These are phyloP conservation scores for Sclerotinia minor DNA, from an alignment of 2,329 filamentous ascomycete genomes.

Conservation along the genomic window DNA sequence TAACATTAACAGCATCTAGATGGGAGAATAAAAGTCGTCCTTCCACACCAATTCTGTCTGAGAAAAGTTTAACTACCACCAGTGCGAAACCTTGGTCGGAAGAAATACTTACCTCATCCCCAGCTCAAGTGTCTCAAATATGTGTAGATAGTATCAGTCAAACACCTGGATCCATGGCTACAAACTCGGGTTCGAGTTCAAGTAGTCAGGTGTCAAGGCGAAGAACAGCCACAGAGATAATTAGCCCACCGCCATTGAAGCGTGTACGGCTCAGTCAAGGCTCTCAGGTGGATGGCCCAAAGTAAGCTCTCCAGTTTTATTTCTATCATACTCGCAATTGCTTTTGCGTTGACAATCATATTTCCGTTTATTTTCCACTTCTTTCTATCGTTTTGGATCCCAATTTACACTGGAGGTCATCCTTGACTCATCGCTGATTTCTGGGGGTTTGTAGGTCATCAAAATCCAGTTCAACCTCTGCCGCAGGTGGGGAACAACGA, in stretches of 20 bases:
- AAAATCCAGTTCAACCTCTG: not conserved
- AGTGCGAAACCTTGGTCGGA: not conserved
- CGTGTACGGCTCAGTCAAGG: slow-evolving; percentile 28
- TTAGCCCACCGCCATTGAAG: slow-evolving; percentile 28
- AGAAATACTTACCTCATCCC: not conserved
- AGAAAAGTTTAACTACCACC: not conserved
- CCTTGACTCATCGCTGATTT: not conserved
- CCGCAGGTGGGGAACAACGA: not conserved
- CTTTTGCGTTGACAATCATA: not conserved
- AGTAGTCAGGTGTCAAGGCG: slow-evolving; percentile 29
- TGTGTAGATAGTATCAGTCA: not conserved
- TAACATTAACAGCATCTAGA: not conserved
- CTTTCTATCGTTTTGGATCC: not conserved
- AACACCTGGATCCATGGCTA: not conserved
- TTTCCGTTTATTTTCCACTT: not conserved
- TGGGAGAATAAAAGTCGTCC: not conserved
- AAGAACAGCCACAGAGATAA: slow-evolving; percentile 29
- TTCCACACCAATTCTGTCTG: not conserved
- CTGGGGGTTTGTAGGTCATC: not conserved
- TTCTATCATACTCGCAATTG: not conserved
- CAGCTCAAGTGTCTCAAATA: not conserved
- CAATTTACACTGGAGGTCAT: not conserved
- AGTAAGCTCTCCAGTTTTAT: not conserved
- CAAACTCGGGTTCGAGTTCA: slow-evolving; percentile 24
- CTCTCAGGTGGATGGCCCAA: not conserved